Conservation (phyloP, 305 asterid genomes). For the Lippia alba region DNA sequence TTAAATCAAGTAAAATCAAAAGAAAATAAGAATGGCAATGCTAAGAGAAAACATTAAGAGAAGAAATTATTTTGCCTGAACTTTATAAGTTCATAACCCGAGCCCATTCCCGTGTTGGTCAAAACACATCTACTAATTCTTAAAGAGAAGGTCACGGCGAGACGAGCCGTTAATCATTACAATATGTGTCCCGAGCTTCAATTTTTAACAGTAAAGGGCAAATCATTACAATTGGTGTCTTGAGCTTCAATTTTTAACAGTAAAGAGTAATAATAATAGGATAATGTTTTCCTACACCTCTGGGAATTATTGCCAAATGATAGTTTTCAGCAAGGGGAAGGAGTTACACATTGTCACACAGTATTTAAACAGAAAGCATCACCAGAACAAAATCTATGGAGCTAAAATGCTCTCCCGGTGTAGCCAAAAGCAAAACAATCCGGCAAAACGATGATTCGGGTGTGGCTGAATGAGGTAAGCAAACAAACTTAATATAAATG, state of each 20-base stretch:
- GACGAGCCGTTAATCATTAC: no score
- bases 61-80: no score
- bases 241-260: slow-evolving; percentile 19
- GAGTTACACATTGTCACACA: not conserved
- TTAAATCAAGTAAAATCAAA: no score
- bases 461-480: slow-evolving; percentile 19
- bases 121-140: no score
- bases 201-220: no score
- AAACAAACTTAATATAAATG: slow-evolving; percentile 21
- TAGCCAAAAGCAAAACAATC: slow-evolving; percentile 27
- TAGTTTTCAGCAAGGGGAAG: not conserved
- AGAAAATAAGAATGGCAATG: no score
- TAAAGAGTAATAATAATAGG: not conserved
- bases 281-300: not conserved
- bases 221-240: no score
- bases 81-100: no score
- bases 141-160: no score
- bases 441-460: slow-evolving; percentile 18
- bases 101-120: no score
- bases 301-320: not conserved
- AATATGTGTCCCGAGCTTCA: no score
- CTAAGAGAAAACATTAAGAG: no score
- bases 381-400: slow-evolving; percentile 13
- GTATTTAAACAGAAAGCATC: slow-evolving; percentile 12
- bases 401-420: slow-evolving; percentile 14